A percentile compares a stretch with the other conserved stretches of the same genome.
Conservation (phyloP, 352 stramenopile genomes). For the Globisporangium cylindrosporum region DNA sequence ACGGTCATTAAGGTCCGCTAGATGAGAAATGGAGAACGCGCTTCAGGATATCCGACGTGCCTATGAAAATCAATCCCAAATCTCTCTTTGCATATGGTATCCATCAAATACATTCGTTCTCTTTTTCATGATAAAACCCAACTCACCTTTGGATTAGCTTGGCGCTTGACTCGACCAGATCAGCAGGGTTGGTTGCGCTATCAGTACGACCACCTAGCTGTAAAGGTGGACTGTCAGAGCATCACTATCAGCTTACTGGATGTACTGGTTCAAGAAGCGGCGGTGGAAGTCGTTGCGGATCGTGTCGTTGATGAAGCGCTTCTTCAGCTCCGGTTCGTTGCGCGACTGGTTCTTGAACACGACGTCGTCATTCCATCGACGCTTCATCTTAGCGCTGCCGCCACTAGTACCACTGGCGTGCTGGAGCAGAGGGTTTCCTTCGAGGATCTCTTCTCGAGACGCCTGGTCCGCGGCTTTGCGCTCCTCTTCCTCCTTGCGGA, state of each 20-base stretch:
- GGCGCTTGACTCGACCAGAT: not conserved
- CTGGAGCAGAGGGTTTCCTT: slow-evolving; percentile 92
- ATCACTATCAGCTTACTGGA: slow-evolving; percentile 47
- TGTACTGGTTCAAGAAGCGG: slow-evolving; percentile 97
- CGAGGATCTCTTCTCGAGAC: slow-evolving; percentile 90
- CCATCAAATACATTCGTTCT: slow-evolving; percentile 11
- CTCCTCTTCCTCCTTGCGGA: slow-evolving; percentile 88
- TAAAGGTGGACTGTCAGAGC: not conserved
- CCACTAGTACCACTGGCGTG: slow-evolving; percentile 14
- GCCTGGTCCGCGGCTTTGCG: slow-evolving; percentile 75
- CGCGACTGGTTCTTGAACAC: slow-evolving; percentile 99
- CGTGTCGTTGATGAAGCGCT: slow-evolving; percentile 99
- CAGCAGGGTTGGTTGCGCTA: not conserved
- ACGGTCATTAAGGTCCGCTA: slow-evolving; percentile 72
- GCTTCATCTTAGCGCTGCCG: slow-evolving; percentile 84
- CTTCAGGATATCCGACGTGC: not conserved
- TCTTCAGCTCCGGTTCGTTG: slow-evolving; percentile 93
- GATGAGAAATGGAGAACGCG: not conserved
- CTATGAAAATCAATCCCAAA: not conserved
- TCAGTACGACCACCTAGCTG: not conserved
- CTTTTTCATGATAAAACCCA: not conserved
- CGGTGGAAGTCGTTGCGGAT: slow-evolving; percentile 99
- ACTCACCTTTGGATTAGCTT: not conserved
- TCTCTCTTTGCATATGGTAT: slow-evolving; percentile 1
- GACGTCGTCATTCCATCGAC: slow-evolving; percentile 99